Base-by-base conservation (phyloP, 306 rosid genomes). In the Acacia crassicarpa region DNA sequence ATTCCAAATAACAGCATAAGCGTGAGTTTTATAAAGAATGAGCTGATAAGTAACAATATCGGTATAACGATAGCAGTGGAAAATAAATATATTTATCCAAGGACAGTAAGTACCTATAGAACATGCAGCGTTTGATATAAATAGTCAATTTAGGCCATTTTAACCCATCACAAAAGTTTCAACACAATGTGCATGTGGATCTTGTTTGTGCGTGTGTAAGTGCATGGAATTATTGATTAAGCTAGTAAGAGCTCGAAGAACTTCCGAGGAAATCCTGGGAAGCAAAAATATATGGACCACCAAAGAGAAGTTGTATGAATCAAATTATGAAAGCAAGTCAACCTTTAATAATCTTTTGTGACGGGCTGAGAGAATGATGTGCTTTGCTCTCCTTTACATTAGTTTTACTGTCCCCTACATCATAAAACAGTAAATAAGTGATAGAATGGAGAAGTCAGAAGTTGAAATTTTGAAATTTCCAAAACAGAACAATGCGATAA, bases 301-400 rank as follows among this genome's bases (percentile, higher is more conserved):
- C 63, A 80, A 43, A 58, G 49, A 79, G 63, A 68, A 61, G 61
- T 40, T 68, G 35, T 49, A 70, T 20, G 49, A 71, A 45, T 45
- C 51, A 70, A 63, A 46, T 56, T 73, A 67, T 46, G 71, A 38
- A 82, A 76, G 41, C 27, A 74, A 43, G 58, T 53, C 48, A 72
- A 91, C 97, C 99, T 89, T 77, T 88, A 72, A 95, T 95, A 43
- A 95, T 82, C 82, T 84, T 88, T n/a, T 84, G 95, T 7, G 98
- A 93, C 2, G 98, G 96, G 85, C 97, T 95, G 82, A 91, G 83
- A 86, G 86, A 33, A 75, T 41, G 71, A 44, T 9, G 81, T 22
- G 56, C 45, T 67, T 67, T 83, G 30, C 67, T 87, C 85, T 82
- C 86, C 80, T 76, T 88, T 16, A 45, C 81, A 61, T 75, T 84